These are phyloP conservation scores for Penicillium herquei DNA, from an alignment of 495 filamentous ascomycete species.

Conservation along the genomic window DNA sequence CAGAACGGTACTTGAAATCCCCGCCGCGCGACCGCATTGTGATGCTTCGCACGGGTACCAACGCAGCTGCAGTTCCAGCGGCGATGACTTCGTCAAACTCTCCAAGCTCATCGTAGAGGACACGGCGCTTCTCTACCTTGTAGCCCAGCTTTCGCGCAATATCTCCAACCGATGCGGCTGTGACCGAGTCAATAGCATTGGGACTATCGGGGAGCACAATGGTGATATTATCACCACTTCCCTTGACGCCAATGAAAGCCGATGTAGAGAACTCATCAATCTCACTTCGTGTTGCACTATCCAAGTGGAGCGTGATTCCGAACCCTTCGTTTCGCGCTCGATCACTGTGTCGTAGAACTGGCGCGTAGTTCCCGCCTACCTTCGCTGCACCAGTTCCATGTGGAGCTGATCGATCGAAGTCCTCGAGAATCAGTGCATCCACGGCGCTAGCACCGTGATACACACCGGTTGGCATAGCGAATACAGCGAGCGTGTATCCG, in stretches of 20 bases:
- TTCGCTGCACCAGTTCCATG: conserved; percentile 54
- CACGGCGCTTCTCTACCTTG: conserved; percentile 57
- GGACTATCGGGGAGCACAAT: conserved; percentile 77
- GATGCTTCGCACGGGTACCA: conserved; percentile 89
- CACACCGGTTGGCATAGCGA: conserved; percentile 80
- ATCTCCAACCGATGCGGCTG: conserved; percentile 65
- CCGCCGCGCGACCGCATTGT: conserved; percentile 65
- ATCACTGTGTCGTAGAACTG: conserved; percentile 76
- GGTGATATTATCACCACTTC: conserved; percentile 54
- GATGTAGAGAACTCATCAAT: conserved; percentile 90
- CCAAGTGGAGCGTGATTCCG: conserved; percentile 84
- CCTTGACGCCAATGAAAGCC: conserved; percentile 75
- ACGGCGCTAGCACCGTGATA: conserved; percentile 86
- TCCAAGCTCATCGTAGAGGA: conserved; percentile 68
- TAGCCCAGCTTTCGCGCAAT: conserved; percentile 67
- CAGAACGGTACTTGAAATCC: conserved; percentile 63
- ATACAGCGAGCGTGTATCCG: conserved; percentile 85
- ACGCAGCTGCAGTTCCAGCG: conserved; percentile 85
- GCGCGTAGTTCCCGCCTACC: conserved; percentile 62
- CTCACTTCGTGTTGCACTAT: conserved; percentile 73
- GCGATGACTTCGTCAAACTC: conserved; percentile 84
- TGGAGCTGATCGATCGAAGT: conserved; percentile 58
- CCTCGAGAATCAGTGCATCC: conserved; percentile 70
- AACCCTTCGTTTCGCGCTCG: conserved; percentile 68
- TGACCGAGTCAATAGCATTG: conserved; percentile 81